Evolutionary conservation across 331 rosid genomes (phyloP).

Genomic region (Erythrophleum ivorense): DNA sequence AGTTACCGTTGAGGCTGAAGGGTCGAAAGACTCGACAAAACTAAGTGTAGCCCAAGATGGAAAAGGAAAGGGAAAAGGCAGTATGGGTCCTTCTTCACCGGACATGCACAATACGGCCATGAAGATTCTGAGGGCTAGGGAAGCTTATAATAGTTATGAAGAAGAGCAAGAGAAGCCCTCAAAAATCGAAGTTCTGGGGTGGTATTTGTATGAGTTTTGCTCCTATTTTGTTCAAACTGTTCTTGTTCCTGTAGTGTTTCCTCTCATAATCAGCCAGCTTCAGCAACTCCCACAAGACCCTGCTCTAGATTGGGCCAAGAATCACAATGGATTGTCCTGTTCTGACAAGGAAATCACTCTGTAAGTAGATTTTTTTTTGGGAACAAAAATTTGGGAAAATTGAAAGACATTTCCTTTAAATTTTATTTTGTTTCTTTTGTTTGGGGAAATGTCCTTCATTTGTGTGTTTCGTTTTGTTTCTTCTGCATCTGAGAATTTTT

Average conservation of each 20-base stretch:
- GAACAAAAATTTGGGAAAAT: background rate
- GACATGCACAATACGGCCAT: constrained; percentile 36
- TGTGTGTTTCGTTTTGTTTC: background rate
- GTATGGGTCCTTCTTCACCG: background rate
- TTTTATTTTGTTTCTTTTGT: background rate
- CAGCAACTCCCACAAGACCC: constrained; percentile 41
- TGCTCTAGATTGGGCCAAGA: constrained; percentile 36
- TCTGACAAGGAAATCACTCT: constrained; percentile 49
- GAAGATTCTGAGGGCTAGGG: constrained; percentile 49
- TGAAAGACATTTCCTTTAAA: background rate
- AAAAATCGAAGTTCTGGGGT: constrained; percentile 63
- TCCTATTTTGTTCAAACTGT: constrained; percentile 66
- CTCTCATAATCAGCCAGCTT: constrained; percentile 76
- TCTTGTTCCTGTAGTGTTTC: constrained; percentile 75
- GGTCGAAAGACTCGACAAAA: background rate
- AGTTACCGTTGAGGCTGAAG: constrained; percentile 28
- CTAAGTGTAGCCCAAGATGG: background rate
- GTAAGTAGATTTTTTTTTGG: constrained; percentile 49
- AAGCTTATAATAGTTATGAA: constrained; percentile 42
- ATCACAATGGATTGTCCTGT: constrained; percentile 49
- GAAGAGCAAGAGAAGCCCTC: constrained; percentile 59
- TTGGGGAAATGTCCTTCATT: background rate
- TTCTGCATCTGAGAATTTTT: background rate
- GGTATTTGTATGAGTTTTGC: constrained; percentile 81
- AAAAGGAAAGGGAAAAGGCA: background rate